A percentile compares a stretch with the other conserved stretches of the same genome.
Evolutionary conservation across 2,329 filamentous ascomycete species (phyloP).

Genomic region (Aschersonia sp.): DNA sequence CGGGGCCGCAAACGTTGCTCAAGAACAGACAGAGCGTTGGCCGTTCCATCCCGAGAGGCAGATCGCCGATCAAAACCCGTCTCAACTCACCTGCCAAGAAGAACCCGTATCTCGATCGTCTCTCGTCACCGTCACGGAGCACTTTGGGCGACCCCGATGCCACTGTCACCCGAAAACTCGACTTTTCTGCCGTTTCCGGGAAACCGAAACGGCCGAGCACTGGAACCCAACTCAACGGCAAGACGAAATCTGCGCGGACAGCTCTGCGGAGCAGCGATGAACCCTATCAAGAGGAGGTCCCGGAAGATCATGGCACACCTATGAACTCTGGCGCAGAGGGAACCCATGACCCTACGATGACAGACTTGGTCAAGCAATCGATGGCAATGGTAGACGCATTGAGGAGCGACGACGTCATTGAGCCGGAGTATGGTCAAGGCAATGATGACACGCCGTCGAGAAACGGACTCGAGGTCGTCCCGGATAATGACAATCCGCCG

Average conservation of each 20-base stretch:
- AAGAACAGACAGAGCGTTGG: constrained; percentile 35
- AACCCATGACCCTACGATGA: constrained; percentile 13
- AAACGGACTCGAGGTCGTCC: background rate
- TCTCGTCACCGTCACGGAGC: constrained; percentile 33
- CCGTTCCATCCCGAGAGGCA: constrained; percentile 29
- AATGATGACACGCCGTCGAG: constrained; percentile 6
- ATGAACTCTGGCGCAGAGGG: constrained; percentile 8
- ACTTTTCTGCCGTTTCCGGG: constrained; percentile 26
- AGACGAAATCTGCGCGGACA: background rate
- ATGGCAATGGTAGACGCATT: constrained; percentile 25
- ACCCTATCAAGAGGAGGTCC: constrained; percentile 11
- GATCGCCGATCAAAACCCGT: constrained; percentile 50
- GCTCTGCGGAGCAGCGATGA: constrained; percentile 1
- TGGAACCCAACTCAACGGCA: constrained; percentile 1
- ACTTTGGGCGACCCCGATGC: constrained; percentile 18
- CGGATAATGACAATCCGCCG: background rate
- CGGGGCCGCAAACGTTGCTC: constrained; percentile 38
- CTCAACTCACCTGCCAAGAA: constrained; percentile 46
- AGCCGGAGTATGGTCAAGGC: constrained; percentile 3
- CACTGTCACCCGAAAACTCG: constrained; percentile 37
- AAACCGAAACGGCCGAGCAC: constrained; percentile 2
- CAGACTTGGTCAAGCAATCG: constrained; percentile 24
- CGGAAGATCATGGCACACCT: constrained; percentile 7
- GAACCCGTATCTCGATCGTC: constrained; percentile 41
- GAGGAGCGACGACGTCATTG: constrained; percentile 7